A percentile compares a stretch with the other conserved stretches of the same genome.
These are phyloP conservation scores for Panaeolus papilionaceus DNA, from an alignment of 768 basidiomycete species.

Conservation along the genomic window DNA sequence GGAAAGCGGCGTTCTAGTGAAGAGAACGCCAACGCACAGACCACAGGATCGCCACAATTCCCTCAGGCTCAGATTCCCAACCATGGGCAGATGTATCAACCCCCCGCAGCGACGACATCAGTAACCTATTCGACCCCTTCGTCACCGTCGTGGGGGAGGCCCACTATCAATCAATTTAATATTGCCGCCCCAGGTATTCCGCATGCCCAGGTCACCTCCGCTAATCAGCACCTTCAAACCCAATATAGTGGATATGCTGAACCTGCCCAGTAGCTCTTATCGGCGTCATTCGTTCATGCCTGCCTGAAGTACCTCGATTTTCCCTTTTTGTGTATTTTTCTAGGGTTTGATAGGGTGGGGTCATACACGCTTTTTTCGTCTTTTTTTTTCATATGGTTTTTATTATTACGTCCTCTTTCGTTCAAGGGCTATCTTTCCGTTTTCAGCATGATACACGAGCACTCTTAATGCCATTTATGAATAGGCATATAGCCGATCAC, in stretches of 20 bases:
- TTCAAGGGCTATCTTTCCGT: not conserved
- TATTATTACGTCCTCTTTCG: no score
- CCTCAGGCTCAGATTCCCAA: not conserved
- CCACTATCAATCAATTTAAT: not conserved
- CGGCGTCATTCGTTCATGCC: not conserved
- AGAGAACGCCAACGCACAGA: not conserved
- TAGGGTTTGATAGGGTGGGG: not conserved
- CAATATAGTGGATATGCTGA: slow-evolving; percentile 9
- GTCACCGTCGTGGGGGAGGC: not conserved
- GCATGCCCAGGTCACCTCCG: not conserved
- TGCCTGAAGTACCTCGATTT: not conserved
- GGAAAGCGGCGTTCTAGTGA: not conserved
- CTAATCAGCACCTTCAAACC: not conserved
- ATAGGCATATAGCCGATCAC: not conserved
- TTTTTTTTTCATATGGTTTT: not conserved
- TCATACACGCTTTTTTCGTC: no score
- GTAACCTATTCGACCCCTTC: not conserved
- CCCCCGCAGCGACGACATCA: not conserved
- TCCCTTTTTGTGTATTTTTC: not conserved
- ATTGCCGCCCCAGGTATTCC: slow-evolving; percentile 1
- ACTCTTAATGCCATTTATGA: no score
- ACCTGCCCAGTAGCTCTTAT: not conserved
- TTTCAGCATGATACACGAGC: not conserved
- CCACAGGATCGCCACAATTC: not conserved
- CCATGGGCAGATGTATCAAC: not conserved